Base-by-base conservation (phyloP, 768 basidiomycete genomes). In the Tylopilus sp. region DNA sequence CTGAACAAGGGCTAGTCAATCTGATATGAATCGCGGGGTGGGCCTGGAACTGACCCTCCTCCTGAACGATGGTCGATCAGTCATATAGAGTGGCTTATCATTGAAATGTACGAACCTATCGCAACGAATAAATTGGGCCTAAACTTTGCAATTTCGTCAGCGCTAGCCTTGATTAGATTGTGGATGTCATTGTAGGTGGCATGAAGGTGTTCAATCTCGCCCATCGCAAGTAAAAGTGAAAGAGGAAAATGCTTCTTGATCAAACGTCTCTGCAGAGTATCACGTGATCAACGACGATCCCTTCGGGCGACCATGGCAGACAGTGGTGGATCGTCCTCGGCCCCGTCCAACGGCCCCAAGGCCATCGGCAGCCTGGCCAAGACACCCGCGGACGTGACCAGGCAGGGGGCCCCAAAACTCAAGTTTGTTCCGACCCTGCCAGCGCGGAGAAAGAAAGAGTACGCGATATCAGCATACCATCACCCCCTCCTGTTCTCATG, bases 161-260 rank as follows among this genome's bases (percentile, higher is more conserved):
- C 83, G 2, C 78, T 75, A 12, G 70, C 73, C 60, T 83, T 83
- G 60, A 95, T 93, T 55, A 92, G 77, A 58, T 90, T 90, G 77
- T 97, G 94, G 48, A 95, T 84, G 45, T 95, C 87, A 62, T 95
- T 95, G 75, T 97, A 97, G 18, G 91, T 95, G 50, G 85, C 75
- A 50, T 75, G 83, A 66, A 79, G 60, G 64, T 91, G 89, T 61
- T 84, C 68, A 36, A 81, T 74, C 63, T 74, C 72, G 40, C 20
- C 53, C 68, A 76, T 72, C 23, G 55, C 45, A 40, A 53, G 52
- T 30, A 15, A 39, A 26, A 21, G 18, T 20, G 40, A 35, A 21
- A 18, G 31, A 33, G 2, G 9, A n/a, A 28, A 1, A 5, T 3
- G 35, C n/a, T n/a, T n/a, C n/a, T 35, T 17, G 13, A 11, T 8